Evolutionary conservation across 331 rosid species (phyloP), one percentile per base, ranked within the genome.

Genomic region (Rhamnella rubrinervis): DNA sequence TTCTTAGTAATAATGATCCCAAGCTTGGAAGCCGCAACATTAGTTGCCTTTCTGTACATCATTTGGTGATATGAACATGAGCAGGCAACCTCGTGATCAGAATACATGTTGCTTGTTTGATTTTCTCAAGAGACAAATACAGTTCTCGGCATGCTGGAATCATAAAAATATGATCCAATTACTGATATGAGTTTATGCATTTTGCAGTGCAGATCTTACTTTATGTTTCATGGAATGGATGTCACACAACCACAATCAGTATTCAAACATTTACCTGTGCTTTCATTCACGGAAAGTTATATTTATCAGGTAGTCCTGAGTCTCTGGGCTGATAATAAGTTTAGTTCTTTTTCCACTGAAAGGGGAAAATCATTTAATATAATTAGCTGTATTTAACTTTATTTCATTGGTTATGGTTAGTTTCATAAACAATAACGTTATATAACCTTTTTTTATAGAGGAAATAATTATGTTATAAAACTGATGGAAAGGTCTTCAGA

Each of bases 141-240:
- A 37, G 6, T 50, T 38, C 26, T 35, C 17, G 4, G 14, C 23
- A 11, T 47, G 19, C 31, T 37, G 12, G 25, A 17, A 55, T 37
- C 25, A 6, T 31, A n/a, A 57, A 2, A 23, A 2, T 66, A 7
- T 50, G 66, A 47, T 58, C n/a, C 18, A 39, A 13, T 20, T 40
- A 4, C 1, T 44, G 25, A 15, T 20, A 7, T n/a, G 12, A 16
- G 31, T 28, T 35, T 9, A 16, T 65, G 21, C 35, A 63, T 76
- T 56, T 76, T 81, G 60, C 96, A 93, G 98, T 91, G 90, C 92
- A 93, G 96, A 79, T 93, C 98, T 65, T 93, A 93, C 80, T 90
- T 91, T 72, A 88, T 93, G 96, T 93, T 93, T 76, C 98, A 93
- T 74, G 95, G 89, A 46, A 78, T 93, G 92, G 92, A 91, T 71